Evolutionary conservation across 2,329 filamentous ascomycete genomes (phyloP), one percentile per base, ranked within the genome.

Genomic region (Hymenoscyphus fraxineus): DNA sequence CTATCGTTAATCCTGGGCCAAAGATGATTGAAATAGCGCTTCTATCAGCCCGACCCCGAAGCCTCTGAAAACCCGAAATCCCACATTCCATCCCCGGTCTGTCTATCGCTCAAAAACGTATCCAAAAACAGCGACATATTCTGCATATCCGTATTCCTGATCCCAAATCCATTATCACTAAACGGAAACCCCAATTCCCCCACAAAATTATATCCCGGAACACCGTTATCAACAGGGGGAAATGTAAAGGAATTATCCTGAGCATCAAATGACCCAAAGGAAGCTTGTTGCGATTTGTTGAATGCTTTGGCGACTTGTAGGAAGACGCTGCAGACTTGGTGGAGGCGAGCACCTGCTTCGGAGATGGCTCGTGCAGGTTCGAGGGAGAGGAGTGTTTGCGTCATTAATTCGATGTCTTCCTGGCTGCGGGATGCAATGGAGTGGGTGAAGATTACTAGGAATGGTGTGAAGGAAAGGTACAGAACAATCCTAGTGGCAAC

Each of bases 361-460:
- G 67, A 65, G 6, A 62, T 62, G n/a, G 41, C 59, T 2, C 63
- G 58, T 31, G 58, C 51, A 31, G 61, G 59, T 57, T 67, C 65
- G 31, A 68, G 65, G 3, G 67, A 65, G 31, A 27, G 31, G 13
- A 68, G 63, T 15, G 64, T 63, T 58, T 68, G 65, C n/a, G 38
- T 57, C 12, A 68, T 54, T 12, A 68, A 59, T 6, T 32, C 27
- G 31, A 68, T 60, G 41, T 68, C 67, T n/a, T 32, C 15, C 12
- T 51, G 39, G 47, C 62, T 64, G 40, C 59, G 65, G 1, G 65
- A 65, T 10, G 63, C 67, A 13, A 68, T 64, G 32, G 62, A 62
- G 56, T 68, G 67, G 15, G 65, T 68, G 44, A 68, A 68, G 19
- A 68, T 65, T 19, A 68, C 65, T 12, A 68, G 65, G 31, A 67